These are phyloP conservation scores for Paxillus ammoniavirescens DNA, from an alignment of 768 basidiomycete species.

Conservation along the genomic window DNA sequence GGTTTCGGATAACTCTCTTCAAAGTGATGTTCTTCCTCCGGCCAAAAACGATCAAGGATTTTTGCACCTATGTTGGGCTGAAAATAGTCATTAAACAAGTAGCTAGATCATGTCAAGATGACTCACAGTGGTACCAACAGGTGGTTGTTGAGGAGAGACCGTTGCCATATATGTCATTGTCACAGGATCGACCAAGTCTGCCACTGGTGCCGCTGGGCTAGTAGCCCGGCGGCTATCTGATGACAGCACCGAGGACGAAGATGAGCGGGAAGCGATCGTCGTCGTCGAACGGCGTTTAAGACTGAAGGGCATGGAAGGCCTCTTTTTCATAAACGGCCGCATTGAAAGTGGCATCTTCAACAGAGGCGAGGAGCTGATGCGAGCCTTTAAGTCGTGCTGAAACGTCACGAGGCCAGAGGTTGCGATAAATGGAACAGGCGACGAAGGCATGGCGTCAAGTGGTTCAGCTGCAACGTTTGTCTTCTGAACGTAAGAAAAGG, in stretches of 20 bases:
- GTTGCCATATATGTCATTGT: conserved; percentile 4
- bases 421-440: conserved; percentile 27
- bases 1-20: conserved; percentile 18
- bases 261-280: conserved; percentile 20
- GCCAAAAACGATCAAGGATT: conserved; percentile 31
- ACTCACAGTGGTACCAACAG: conserved; percentile 15
- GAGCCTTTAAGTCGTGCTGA: conserved; percentile 29
- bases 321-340: conserved; percentile 29
- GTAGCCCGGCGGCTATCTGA: conserved; percentile 1
- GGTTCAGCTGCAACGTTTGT: conserved; percentile 16
- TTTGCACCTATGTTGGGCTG: conserved; percentile 28
- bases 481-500: conserved; percentile 1
- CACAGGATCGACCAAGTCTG: conserved; percentile 23
- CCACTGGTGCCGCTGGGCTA: conserved; percentile 10
- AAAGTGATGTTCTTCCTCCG: conserved; percentile 25
- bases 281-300: conserved; percentile 27
- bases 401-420: conserved; percentile 27
- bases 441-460: conserved; percentile 21
- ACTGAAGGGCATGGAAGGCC: conserved; percentile 21
- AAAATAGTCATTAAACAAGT: background rate
- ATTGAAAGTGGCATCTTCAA: conserved; percentile 27
- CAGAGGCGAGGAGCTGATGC: conserved; percentile 22
- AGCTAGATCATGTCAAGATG: conserved; percentile 3
- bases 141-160: background rate
- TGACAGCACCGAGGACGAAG: conserved; percentile 17